Conservation (phyloP, 1,139 yeast species). For the Candida sanyaensis region DNA sequence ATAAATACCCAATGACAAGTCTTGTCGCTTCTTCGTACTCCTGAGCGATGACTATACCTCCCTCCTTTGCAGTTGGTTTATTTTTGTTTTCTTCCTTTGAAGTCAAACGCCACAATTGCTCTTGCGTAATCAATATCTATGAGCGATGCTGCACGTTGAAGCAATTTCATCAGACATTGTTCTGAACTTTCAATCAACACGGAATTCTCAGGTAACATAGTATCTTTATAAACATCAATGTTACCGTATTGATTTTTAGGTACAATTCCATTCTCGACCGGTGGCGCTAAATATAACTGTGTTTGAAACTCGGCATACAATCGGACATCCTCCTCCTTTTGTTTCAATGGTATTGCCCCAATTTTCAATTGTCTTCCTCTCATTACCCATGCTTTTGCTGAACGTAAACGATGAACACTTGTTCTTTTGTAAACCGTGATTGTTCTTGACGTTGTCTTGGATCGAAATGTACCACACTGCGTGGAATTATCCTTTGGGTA, state of each 20-base stretch:
- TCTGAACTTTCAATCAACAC: constrained; percentile 44
- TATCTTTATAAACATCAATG: constrained; percentile 71
- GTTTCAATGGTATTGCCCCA: constrained; percentile 68
- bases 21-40: constrained; percentile 68
- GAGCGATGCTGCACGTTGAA: constrained; percentile 69
- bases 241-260: constrained; percentile 81
- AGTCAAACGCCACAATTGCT: constrained; percentile 88
- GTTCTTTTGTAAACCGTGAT: constrained; percentile 66
- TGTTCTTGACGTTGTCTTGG: constrained; percentile 35
- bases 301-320: constrained; percentile 82
- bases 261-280: constrained; percentile 62
- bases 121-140: constrained; percentile 79
- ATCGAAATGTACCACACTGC: constrained; percentile 68
- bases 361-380: constrained; percentile 72
- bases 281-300: constrained; percentile 65
- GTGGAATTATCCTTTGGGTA: constrained; percentile 59
- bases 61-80: constrained; percentile 60
- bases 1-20: constrained; percentile 54
- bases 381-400: constrained; percentile 87
- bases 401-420: constrained; percentile 62
- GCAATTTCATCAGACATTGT: constrained; percentile 41
- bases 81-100: constrained; percentile 32
- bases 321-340: constrained; percentile 47
- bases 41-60: constrained; percentile 74
- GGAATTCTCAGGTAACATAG: constrained; percentile 86